Evolutionary conservation across 202 grass and related monocot species (phyloP).

Genomic region (Brachypodium distachyon): DNA sequence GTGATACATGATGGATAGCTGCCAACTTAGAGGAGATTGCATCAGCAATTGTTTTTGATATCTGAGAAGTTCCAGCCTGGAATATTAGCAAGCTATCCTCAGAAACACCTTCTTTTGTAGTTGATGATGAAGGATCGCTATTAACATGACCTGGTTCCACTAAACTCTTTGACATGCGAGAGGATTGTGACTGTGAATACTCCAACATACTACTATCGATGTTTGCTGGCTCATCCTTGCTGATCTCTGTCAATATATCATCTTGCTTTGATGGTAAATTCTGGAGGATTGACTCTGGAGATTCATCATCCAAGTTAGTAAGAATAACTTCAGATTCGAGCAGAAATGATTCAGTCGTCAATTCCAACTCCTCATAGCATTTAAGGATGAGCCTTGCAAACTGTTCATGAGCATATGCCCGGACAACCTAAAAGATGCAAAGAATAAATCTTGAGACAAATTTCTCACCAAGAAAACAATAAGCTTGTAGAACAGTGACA

Average conservation of each 20-base stretch:
- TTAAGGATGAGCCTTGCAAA: conserved; percentile 94
- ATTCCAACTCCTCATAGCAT: conserved; percentile 89
- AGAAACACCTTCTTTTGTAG: conserved; percentile 26
- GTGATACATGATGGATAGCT: conserved; percentile 96
- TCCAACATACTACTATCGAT: conserved; percentile 22
- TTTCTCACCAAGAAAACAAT: conserved; percentile 1
- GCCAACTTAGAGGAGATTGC: conserved; percentile 89
- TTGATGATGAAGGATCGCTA: conserved; percentile 29
- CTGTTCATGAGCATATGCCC: conserved; percentile 92
- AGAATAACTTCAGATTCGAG: conserved; percentile 88
- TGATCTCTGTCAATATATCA: conserved; percentile 19
- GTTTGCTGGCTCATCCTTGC: conserved; percentile 8
- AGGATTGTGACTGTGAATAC: conserved; percentile 23
- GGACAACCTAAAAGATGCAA: conserved; percentile 56
- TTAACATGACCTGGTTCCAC: conserved; percentile 13
- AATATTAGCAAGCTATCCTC: conserved; percentile 56
- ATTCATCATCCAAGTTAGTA: conserved; percentile 81
- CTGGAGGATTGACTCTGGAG: conserved; percentile 58
- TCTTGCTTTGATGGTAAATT: conserved; percentile 47
- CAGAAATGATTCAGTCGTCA: conserved; percentile 75
- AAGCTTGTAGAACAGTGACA: conserved; percentile 1
- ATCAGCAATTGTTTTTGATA: conserved; percentile 59
- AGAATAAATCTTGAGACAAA: neutral
- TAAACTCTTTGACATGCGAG: conserved; percentile 7
- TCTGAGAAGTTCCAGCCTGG: conserved; percentile 37